Base-by-base conservation (phyloP, 768 basidiomycete genomes). In the Termitomyces sp. region DNA sequence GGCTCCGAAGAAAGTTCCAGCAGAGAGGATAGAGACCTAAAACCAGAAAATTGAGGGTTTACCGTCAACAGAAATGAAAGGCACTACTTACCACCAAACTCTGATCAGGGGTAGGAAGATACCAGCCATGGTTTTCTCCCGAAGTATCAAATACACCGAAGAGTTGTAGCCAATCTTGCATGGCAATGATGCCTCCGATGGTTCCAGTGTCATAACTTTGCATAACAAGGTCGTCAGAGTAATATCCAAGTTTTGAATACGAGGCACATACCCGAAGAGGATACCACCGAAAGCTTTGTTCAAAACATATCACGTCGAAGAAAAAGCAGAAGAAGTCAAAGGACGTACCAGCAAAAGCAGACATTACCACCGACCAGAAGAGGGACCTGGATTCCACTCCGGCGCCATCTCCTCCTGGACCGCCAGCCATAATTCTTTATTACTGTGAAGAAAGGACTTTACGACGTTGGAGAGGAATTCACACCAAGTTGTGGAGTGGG, bases 1-100 rank as follows among this genome's bases (percentile, higher is more conserved):
- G 19, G 84, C 84, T 67, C 86, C 91, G 60, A 90, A 84, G 78
- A 94, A 91, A 28, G 91, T 94, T 59, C 92, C 92, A n/a, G 87
- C 89, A 8, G 90, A 92, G 35, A 92, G 82, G 64, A 91, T 88
- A 49, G 83, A 84, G 46, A 77, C 64, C 63, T 64, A 30, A 30
- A 25, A 41, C 11, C 30, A n/a, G 1, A 16, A 14, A 40, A 12
- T 12, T 8, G 7, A 52, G n/a, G n/a, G n/a, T 30, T 17, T 9
- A 11, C 16, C 12, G 11, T 39, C 14, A 3, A 23, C n/a, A n/a
- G 25, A 19, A 2, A n/a, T n/a, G 8, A 14, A 34, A 45, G 14
- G 8, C 5, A 2, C 12, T 17, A 49, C 61, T 54, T 57, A 64
- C 74, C 28, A 79, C 70, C 34, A 79, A 67, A 46, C 76, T 78